phyloP scores from a whole-genome alignment of 2,329 filamentous ascomycete genomes.

The Zymoseptoria passerinii region DNA sequence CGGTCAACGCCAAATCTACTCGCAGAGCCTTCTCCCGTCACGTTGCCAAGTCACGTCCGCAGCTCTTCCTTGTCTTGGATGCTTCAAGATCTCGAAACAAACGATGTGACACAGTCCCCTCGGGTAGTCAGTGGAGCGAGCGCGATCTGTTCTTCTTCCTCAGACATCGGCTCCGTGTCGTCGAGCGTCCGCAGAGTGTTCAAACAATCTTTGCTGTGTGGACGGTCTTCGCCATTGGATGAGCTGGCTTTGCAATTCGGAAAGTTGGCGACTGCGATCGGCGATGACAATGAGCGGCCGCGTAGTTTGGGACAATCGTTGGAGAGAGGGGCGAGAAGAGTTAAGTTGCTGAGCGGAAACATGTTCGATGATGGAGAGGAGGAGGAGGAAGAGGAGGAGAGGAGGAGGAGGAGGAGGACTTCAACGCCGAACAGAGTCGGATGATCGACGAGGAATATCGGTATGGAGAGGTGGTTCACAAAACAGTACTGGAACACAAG shows the following conservation, averaged over 20 bases:
- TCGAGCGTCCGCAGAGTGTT: constrained; percentile 1
- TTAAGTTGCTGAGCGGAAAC: background rate
- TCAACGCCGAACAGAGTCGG: background rate
- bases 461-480: background rate
- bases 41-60: background rate
- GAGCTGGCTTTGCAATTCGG: constrained; percentile 25
- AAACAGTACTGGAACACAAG: background rate
- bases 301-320: constrained; percentile 22
- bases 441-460: background rate
- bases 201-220: constrained; percentile 15
- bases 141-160: constrained; percentile 7
- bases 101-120: background rate
- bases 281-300: constrained; percentile 1
- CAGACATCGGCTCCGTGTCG: background rate
- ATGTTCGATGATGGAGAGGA: background rate
- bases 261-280: constrained; percentile 12
- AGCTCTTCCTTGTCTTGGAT: background rate
- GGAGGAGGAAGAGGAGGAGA: background rate
- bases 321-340: constrained; percentile 4
- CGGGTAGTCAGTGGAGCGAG: constrained; percentile 16
- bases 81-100: background rate
- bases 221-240: constrained; percentile 26
- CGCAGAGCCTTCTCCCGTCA: background rate
- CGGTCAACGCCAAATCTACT: constrained; percentile 21
- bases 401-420: background rate